Conservation (phyloP, 164 flowering plant species). For the Litsea cubeba region DNA sequence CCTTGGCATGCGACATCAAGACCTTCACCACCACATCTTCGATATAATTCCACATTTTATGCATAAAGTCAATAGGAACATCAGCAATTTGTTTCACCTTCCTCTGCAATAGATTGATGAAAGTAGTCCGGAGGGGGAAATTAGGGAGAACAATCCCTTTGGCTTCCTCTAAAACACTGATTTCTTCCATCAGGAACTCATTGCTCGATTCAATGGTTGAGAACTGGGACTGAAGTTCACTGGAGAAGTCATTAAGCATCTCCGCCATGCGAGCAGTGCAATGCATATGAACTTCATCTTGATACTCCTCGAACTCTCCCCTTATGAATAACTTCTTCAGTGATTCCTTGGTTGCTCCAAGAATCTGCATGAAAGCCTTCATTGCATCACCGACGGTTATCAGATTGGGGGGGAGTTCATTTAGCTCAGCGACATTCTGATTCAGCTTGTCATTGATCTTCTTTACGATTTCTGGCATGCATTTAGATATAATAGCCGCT, state of each 20-base stretch:
- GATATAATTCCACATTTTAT: slow-evolving; percentile 3
- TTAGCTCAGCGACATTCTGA: slow-evolving; percentile 17
- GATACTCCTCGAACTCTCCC: slow-evolving; percentile 39
- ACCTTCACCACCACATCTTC: slow-evolving; percentile 19
- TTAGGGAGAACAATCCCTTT: slow-evolving; percentile 33
- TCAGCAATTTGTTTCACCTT: slow-evolving; percentile 10
- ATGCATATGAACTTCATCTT: slow-evolving; percentile 19
- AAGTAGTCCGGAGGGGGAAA: slow-evolving; percentile 25
- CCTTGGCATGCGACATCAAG: slow-evolving; percentile 16
- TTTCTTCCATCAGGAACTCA: slow-evolving; percentile 29
- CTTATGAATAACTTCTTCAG: slow-evolving; percentile 18
- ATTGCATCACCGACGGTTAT: slow-evolving; percentile 27
- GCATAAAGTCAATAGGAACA: slow-evolving; percentile 15
- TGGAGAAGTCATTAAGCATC: slow-evolving; percentile 24
- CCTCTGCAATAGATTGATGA: slow-evolving; percentile 12
- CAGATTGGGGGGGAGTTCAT: slow-evolving; percentile 21
- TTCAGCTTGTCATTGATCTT: slow-evolving; percentile 29
- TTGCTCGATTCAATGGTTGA: background rate
- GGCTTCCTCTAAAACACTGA: slow-evolving; percentile 19
- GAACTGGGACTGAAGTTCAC: slow-evolving; percentile 11
- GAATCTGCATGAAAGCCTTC: slow-evolving; percentile 26
- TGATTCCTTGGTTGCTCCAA: slow-evolving; percentile 29
- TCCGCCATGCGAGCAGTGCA: slow-evolving; percentile 20
- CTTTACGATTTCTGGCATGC: slow-evolving; percentile 28
- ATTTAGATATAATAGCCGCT: slow-evolving; percentile 21